Conservation (phyloP, 139 green algal genomes). For the Volvox africanus region DNA sequence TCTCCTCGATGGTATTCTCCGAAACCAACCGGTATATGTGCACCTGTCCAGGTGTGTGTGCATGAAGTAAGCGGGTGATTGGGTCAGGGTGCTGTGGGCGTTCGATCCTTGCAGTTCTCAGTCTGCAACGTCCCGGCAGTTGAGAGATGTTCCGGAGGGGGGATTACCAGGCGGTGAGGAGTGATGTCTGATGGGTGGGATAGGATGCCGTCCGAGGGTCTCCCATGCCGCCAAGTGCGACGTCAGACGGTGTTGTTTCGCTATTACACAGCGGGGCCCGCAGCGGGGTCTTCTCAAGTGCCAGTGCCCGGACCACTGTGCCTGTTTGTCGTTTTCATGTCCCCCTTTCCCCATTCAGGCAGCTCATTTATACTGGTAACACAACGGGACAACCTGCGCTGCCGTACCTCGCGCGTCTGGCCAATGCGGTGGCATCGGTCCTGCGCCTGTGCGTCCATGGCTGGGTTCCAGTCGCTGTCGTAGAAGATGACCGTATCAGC, state of each 20-base stretch:
- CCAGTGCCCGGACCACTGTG: not conserved
- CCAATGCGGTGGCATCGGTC: slow-evolving; percentile 98
- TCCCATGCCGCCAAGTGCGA: too few relatives aligned
- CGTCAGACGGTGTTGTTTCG: too few relatives aligned
- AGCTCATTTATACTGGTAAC: not conserved
- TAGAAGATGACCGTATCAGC: slow-evolving; percentile 99
- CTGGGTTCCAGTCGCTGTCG: slow-evolving; percentile 97
- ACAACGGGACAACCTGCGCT: not conserved
- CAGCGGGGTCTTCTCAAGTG: too few relatives aligned
- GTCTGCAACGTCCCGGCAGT: too few relatives aligned
- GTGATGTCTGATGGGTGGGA: too few relatives aligned
- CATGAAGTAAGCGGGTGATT: too few relatives aligned
- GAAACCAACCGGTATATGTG: slow-evolving; percentile 98
- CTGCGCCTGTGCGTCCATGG: slow-evolving; percentile 81
- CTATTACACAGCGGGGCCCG: too few relatives aligned
- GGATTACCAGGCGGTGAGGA: too few relatives aligned
- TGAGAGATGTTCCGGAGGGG: too few relatives aligned
- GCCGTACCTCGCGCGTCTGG: slow-evolving; percentile 86
- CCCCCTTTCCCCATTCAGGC: not conserved
- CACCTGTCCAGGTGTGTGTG: slow-evolving; percentile 61
- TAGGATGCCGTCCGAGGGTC: too few relatives aligned
- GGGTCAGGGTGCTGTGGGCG: too few relatives aligned
- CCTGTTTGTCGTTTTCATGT: not conserved
- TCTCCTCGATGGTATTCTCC: slow-evolving; percentile 95
- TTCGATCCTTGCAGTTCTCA: too few relatives aligned